Evolutionary conservation across 768 basidiomycete genomes (phyloP).

Genomic region (Gloeopeniophorella convolvens): DNA sequence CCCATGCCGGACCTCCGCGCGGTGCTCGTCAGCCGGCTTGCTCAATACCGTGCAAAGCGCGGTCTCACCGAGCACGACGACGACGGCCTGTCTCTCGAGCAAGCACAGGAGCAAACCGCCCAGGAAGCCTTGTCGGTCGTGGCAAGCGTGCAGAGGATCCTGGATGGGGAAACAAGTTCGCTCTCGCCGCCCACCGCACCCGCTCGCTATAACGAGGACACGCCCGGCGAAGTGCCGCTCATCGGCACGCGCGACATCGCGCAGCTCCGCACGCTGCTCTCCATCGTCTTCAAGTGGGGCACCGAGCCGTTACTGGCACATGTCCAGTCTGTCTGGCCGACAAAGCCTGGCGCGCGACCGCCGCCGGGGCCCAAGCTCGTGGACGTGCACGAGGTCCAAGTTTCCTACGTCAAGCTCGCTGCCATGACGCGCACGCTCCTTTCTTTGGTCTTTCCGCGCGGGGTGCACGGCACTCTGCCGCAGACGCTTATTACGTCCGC

Average conservation of each 20-base stretch:
- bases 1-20: constrained; percentile 7
- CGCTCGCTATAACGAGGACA: not conserved
- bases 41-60: constrained; percentile 10
- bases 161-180: constrained; percentile 8
- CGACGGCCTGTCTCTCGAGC: constrained; percentile 3
- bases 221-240: constrained; percentile 25
- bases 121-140: constrained; percentile 15
- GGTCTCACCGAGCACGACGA: constrained; percentile 9
- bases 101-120: constrained; percentile 16
- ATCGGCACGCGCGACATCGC: constrained; percentile 65
- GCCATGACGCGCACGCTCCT: constrained; percentile 40
- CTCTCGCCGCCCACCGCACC: not conserved
- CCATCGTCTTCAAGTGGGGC: constrained; percentile 70
- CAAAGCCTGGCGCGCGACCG: constrained; percentile 20
- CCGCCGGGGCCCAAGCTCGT: constrained; percentile 33
- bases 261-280: constrained; percentile 54
- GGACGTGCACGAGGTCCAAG: constrained; percentile 37
- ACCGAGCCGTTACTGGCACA: constrained; percentile 45
- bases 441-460: constrained; percentile 46
- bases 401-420: constrained; percentile 40
- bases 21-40: constrained; percentile 14
- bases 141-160: constrained; percentile 16
- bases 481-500: constrained; percentile 57
- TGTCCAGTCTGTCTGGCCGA: constrained; percentile 37
- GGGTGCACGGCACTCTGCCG: constrained; percentile 40